Conservation (phyloP, 495 filamentous ascomycete genomes). For the Parmelia sp. region DNA sequence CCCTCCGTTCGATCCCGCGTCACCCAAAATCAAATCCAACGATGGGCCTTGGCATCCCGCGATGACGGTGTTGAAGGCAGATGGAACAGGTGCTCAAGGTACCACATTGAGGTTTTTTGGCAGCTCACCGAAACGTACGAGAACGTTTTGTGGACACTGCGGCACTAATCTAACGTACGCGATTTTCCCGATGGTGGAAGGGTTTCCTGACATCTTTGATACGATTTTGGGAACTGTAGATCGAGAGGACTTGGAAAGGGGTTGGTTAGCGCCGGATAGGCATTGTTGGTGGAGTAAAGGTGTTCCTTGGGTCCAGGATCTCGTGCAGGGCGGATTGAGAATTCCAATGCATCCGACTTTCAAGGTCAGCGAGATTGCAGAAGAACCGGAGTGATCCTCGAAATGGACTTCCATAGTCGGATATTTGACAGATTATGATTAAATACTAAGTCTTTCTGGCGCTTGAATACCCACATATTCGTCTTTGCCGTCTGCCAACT, state of each 20-base stretch:
- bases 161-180: conserved; percentile 25
- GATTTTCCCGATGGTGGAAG: conserved; percentile 4
- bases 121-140: conserved; percentile 8
- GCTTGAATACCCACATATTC: too few species aligned
- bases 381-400: too few species aligned
- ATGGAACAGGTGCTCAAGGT: not conserved
- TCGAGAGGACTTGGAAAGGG: not conserved
- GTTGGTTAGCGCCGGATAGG: too few species aligned
- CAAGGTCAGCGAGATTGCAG: too few species aligned
- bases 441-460: too few species aligned
- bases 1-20: conserved; percentile 1
- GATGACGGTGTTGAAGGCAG: not conserved
- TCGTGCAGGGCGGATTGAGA: too few species aligned
- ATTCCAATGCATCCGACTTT: too few species aligned
- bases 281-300: too few species aligned
- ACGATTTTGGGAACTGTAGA: conserved; percentile 25
- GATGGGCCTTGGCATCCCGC: not conserved
- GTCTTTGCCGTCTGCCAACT: too few species aligned
- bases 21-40: not conserved
- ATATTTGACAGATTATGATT: too few species aligned
- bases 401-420: too few species aligned
- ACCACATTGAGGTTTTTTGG: conserved; percentile 11
- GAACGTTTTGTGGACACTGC: conserved; percentile 29
- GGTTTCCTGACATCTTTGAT: conserved; percentile 20
- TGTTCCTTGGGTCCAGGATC: too few species aligned